phyloP scores from a whole-genome alignment of 2,329 filamentous ascomycete genomes.

The Penicillium brasilianum region DNA sequence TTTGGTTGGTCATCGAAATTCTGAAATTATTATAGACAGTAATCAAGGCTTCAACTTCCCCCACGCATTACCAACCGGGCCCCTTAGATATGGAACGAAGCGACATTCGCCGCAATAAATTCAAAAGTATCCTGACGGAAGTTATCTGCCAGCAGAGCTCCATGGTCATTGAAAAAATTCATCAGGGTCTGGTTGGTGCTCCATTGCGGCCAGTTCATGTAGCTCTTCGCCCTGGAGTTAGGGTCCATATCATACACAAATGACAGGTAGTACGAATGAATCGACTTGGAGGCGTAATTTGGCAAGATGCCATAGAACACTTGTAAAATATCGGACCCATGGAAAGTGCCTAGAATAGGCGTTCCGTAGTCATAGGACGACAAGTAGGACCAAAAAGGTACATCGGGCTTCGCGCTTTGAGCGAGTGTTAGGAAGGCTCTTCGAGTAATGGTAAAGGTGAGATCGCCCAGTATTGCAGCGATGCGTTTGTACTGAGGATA shows the following conservation, averaged over 20 bases:
- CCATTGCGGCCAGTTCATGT: slow-evolving; percentile 62
- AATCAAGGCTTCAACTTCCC: not conserved
- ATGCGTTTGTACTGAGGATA: slow-evolving; percentile 80
- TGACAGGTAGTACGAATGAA: slow-evolving; percentile 72
- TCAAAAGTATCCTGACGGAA: slow-evolving; percentile 55
- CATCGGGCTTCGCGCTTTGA: slow-evolving; percentile 55
- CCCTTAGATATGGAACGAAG: slow-evolving; percentile 33
- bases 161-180: slow-evolving; percentile 50
- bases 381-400: slow-evolving; percentile 77
- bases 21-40: slow-evolving; percentile 12
- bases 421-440: slow-evolving; percentile 64
- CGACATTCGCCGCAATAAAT: slow-evolving; percentile 41
- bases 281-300: slow-evolving; percentile 65
- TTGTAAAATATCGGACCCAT: slow-evolving; percentile 71
- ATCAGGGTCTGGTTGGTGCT: slow-evolving; percentile 56
- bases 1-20: slow-evolving; percentile 1
- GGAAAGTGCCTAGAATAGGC: slow-evolving; percentile 76
- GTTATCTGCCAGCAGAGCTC: slow-evolving; percentile 52
- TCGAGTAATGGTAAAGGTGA: slow-evolving; percentile 74
- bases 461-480: slow-evolving; percentile 74
- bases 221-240: slow-evolving; percentile 58
- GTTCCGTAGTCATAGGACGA: slow-evolving; percentile 73
- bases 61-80: too few species aligned
- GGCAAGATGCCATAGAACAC: slow-evolving; percentile 69
- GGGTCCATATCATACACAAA: slow-evolving; percentile 75